These are phyloP conservation scores for Aspergillus affinis DNA, from an alignment of 495 filamentous ascomycete genomes.

Conservation along the genomic window DNA sequence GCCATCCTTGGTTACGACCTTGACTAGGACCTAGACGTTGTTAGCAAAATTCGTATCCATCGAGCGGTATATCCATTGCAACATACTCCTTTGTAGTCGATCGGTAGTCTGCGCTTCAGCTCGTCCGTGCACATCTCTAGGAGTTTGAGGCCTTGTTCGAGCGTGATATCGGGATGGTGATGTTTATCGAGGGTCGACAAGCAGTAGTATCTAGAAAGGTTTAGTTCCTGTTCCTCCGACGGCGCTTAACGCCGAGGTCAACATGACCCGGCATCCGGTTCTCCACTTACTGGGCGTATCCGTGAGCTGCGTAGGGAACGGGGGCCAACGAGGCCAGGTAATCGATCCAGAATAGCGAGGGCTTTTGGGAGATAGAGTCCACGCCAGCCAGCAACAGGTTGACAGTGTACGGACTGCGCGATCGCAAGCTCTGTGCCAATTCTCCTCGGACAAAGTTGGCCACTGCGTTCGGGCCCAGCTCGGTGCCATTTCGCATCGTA, in stretches of 20 bases:
- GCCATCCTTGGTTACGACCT: constrained; percentile 91
- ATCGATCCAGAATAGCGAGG: constrained; percentile 94
- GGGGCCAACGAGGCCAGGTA: constrained; percentile 87
- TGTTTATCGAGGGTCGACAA: constrained; percentile 96
- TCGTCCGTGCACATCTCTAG: constrained; percentile 94
- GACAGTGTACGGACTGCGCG: constrained; percentile 89
- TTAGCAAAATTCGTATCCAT: constrained; percentile 13
- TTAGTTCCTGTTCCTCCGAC: constrained; percentile 19
- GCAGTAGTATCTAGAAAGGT: constrained; percentile 74
- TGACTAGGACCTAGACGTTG: constrained; percentile 66
- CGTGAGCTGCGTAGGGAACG: constrained; percentile 94
- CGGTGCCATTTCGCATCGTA: constrained; percentile 93
- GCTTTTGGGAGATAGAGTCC: constrained; percentile 82
- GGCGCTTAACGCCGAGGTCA: background rate
- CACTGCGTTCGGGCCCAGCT: constrained; percentile 83
- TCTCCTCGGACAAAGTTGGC: constrained; percentile 91
- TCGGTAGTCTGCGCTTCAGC: constrained; percentile 89
- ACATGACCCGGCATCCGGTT: background rate
- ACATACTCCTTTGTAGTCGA: constrained; percentile 93
- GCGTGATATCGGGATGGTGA: constrained; percentile 87
- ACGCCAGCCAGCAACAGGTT: constrained; percentile 93
- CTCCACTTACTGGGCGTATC: constrained; percentile 86
- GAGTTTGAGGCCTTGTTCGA: constrained; percentile 86
- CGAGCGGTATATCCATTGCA: background rate
- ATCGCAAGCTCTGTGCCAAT: constrained; percentile 84